Percentiles rank a stretch among this genome's conserved stretches.
phyloP scores from a whole-genome alignment of 768 basidiomycete genomes.

The Rhizopogon vulgaris region DNA sequence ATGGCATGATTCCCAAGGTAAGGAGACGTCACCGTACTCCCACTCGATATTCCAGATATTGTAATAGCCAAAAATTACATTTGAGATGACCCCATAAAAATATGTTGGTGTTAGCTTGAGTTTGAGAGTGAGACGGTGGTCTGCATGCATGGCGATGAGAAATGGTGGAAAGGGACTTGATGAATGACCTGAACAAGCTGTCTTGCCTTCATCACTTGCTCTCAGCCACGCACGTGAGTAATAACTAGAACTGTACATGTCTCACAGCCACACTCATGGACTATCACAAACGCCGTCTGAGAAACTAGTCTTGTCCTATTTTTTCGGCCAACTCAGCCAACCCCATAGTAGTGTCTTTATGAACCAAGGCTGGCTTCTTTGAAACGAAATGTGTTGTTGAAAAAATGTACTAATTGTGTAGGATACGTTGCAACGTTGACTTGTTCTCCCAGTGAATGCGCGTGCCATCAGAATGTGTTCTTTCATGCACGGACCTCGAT shows the following conservation, averaged over 20 bases:
- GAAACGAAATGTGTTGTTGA: neutral
- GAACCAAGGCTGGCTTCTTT: neutral
- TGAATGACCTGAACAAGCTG: slow-evolving; percentile 29
- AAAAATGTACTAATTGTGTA: neutral
- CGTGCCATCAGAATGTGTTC: neutral
- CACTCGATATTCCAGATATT: neutral
- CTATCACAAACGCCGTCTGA: neutral
- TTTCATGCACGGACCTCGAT: neutral
- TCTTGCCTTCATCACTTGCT: slow-evolving; percentile 22
- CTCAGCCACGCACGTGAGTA: slow-evolving; percentile 27
- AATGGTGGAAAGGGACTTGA: slow-evolving; percentile 18
- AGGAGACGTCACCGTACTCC: slow-evolving; percentile 23
- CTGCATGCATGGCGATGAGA: slow-evolving; percentile 21
- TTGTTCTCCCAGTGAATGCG: neutral
- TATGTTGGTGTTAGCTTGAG: neutral
- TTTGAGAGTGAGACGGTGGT: slow-evolving; percentile 5
- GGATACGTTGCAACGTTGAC: neutral
- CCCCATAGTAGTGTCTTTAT: neutral
- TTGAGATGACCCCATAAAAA: neutral
- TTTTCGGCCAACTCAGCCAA: neutral
- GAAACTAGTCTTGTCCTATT: neutral
- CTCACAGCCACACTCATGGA: slow-evolving; percentile 8
- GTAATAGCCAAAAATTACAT: neutral
- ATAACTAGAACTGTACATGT: slow-evolving; percentile 12
- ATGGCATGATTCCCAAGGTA: slow-evolving; percentile 5